Base-by-base conservation (phyloP, 306 rosid species). In the Potentilla sterilis region DNA sequence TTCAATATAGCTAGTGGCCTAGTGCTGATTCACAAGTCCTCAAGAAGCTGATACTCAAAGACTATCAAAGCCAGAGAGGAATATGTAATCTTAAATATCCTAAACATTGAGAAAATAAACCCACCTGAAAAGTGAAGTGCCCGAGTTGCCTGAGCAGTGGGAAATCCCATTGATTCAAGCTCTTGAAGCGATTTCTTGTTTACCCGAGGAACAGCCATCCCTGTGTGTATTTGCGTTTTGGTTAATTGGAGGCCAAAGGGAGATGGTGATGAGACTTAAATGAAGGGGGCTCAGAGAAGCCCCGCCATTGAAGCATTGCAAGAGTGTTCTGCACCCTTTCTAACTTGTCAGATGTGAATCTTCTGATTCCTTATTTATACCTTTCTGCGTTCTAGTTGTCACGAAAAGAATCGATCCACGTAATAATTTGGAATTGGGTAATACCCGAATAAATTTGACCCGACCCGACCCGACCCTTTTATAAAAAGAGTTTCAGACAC, bases 111-210 rank as follows among this genome's bases (percentile, higher is more conserved):
- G 34, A 54, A n/a, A 48, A n/a, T n/a, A n/a, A 76, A 34, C 83
- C 77, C 24, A 93, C 98, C 96, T 15, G 96, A 85, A 85, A 51
- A 82, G 74, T 89, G 77, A 46, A 93, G 93, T 49, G 89, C 93
- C 41, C 92, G 79, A 1, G 74, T 85, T 24, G 90, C 92, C 24
- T 62, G 81, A 71, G 89, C 81, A 67, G 34, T 67, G 3, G 91
- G 88, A 83, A 91, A 89, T 75, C 93, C 96, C 89, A 93, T 86
- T 49, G 21, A 70, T 84, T 81, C 87, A 55, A 93, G 86, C 72
- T 88, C 87, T 59, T 43, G 64, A 49, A 91, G 87, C 52, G 89
- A 73, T 41, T 51, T 84, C 74, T 84, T 78, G n/a, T 93, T 86
- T 52, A 91, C 93, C 84, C 80, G 86, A 41, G 92, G 86, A 72